Percentiles rank a stretch among this genome's conserved stretches.
Conservation (phyloP, 495 filamentous ascomycete genomes). For the Penicillium riverlandense region DNA sequence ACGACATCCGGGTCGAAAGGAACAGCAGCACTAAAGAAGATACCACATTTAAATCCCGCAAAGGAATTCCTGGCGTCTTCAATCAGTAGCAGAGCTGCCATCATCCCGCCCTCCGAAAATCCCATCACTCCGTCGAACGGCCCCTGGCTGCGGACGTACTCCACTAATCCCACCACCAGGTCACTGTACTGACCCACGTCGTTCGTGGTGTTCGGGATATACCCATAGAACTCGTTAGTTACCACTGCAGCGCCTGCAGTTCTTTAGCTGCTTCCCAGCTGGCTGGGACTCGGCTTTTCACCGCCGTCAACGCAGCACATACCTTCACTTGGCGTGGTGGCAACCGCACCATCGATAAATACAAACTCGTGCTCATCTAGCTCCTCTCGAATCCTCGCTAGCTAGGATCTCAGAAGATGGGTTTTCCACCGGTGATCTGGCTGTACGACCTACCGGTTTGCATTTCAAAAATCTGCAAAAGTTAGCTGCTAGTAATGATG, state of each 20-base stretch:
- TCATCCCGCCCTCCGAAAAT: slow-evolving; percentile 1
- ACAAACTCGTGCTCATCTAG: not conserved
- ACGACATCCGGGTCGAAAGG: not conserved
- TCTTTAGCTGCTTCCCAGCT: not conserved
- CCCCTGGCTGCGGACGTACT: not conserved
- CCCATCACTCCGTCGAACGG: slow-evolving; percentile 4
- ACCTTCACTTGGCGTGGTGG: not conserved
- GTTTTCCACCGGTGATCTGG: not conserved
- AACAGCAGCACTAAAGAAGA: not conserved
- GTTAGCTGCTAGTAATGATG: not conserved
- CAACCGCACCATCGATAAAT: not conserved
- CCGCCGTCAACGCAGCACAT: not conserved
- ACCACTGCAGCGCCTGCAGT: not conserved
- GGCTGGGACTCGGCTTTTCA: not conserved
- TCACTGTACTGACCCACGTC: not conserved
- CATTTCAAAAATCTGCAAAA: not conserved
- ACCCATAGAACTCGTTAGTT: not conserved
- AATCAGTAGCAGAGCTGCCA: not conserved
- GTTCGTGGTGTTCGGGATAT: not conserved
- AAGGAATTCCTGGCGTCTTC: not conserved
- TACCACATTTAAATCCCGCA: not conserved
- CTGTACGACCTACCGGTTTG: not conserved
- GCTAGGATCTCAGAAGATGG: not conserved
- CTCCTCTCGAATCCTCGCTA: not conserved
- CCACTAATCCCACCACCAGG: not conserved